Conservation (phyloP, 345 rosid species). For the Eucalyptus melliodora region DNA sequence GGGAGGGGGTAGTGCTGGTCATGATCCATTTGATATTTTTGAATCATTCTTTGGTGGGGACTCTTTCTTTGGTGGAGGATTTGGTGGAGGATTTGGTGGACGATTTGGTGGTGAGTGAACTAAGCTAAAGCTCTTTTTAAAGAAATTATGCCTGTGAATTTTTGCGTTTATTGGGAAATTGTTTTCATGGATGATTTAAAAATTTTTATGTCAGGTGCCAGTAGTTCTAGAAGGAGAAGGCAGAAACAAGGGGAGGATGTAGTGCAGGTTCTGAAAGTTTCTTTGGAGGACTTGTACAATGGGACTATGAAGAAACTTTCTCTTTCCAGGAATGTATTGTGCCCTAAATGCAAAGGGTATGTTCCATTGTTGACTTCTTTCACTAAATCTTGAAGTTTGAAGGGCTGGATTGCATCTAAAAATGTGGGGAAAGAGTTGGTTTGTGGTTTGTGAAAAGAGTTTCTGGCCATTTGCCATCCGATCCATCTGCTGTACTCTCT, state of each 20-base stretch:
- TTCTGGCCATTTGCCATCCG: not conserved
- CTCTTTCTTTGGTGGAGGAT: not conserved
- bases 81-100: not conserved
- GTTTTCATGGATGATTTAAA: not conserved
- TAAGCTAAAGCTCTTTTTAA: not conserved
- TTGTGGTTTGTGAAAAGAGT: not conserved
- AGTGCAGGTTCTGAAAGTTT: conserved; percentile 31
- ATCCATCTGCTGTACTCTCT: not conserved
- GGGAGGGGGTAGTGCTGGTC: conserved; percentile 46
- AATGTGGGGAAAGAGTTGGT: not conserved
- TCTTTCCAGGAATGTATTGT: conserved; percentile 32
- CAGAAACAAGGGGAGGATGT: conserved; percentile 52
- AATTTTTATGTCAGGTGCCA: conserved; percentile 14
- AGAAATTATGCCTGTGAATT: not conserved
- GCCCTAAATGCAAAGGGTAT: conserved; percentile 56
- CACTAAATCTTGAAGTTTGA: not conserved
- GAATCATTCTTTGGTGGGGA: conserved; percentile 26
- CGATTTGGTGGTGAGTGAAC: not conserved
- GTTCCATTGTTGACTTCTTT: not conserved
- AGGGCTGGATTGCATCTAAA: not conserved
- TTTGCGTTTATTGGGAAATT: not conserved
- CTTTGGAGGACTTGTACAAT: conserved; percentile 54
- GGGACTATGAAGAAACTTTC: conserved; percentile 53
- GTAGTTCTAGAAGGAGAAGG: conserved; percentile 44
- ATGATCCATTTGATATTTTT: conserved; percentile 52